phyloP scores from a whole-genome alignment of 1,139 yeast genomes.

The Hyphopichia pseudoburtonii region DNA sequence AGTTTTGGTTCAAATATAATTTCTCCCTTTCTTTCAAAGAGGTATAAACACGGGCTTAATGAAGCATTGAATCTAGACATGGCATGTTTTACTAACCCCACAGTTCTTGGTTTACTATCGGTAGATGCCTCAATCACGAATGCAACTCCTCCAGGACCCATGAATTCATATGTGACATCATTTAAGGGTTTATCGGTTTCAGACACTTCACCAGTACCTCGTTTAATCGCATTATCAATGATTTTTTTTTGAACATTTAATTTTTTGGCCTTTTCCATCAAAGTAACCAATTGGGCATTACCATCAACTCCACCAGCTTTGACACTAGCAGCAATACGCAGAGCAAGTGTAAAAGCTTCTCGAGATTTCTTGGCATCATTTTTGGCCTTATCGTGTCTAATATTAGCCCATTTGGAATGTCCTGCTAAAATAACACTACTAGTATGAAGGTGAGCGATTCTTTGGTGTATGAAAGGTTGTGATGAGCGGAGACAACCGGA shows the following conservation, averaged over 20 bases:
- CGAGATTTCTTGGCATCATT: conserved; percentile 80
- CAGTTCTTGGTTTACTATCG: conserved; percentile 83
- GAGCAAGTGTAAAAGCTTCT: conserved; percentile 70
- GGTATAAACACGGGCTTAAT: conserved; percentile 72
- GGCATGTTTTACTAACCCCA: conserved; percentile 72
- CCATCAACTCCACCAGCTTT: conserved; percentile 54
- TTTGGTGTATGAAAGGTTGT: too few species aligned
- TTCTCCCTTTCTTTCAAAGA: conserved; percentile 78
- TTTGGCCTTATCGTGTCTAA: conserved; percentile 90
- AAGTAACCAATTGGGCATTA: conserved; percentile 71
- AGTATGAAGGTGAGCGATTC: conserved; percentile 13
- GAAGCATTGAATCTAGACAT: conserved; percentile 71
- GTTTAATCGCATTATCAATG: conserved; percentile 79
- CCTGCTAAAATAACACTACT: conserved; percentile 45
- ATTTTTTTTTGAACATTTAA: conserved; percentile 81
- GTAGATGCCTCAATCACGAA: conserved; percentile 82
- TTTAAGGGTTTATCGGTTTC: conserved; percentile 35
- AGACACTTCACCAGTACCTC: conserved; percentile 65
- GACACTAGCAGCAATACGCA: conserved; percentile 72
- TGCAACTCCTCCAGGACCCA: conserved; percentile 92
- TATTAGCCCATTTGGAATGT: conserved; percentile 94
- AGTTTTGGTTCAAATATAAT: conserved; percentile 49
- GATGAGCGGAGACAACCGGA: too few species aligned
- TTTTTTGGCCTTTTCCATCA: conserved; percentile 76
- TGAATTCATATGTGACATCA: conserved; percentile 74